Base-by-base conservation (phyloP, 306 rosid species). In the Dicorynia guianensis region DNA sequence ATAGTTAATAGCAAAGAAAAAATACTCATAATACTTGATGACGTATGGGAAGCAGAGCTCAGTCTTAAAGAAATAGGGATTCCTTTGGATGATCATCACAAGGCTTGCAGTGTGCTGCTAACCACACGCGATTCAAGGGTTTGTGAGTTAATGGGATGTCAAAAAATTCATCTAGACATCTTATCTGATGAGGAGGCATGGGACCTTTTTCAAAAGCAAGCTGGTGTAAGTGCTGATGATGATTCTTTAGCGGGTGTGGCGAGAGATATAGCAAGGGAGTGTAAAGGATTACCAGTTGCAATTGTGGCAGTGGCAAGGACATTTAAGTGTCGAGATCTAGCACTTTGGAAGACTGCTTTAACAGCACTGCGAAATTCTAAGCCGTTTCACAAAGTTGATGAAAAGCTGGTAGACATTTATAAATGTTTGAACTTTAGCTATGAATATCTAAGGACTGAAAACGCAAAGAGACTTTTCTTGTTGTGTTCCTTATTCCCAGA, bases 401-500 rank as follows among this genome's bases (percentile, higher is more conserved):
- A 38, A 35, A 52, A 78, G 20, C 13, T 53, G 3, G 1, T 0
- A 8, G 12, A 72, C 48, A 39, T 62, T 33, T 82, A 72, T 42
- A 53, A 44, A 1, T 82, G 80, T 40, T 3, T 82, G 30, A 56
- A 8, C 0, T 14, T 72, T n/a, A 72, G 82, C 59, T 82, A n/a
- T 30, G 61, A 53, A 19, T 12, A 77, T 59, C 56, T 72, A 47
- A 56, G 67, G 47, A 20, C 1, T 9, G 0, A 65, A 15, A 53
- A 67, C 43, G 62, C 72, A 19, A 25, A 72, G 53, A 10, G 43
- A n/a, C 42, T 77, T 0, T 50, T 81, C 25, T 14, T 76, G 2
- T 19, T 76, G 33, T 76, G 82, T 5, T 76, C 81, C 50, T 34
- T 66, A 1, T 81, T 76, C 35, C 79, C 82, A 5, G 66, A 76